phyloP scores from a whole-genome alignment of 805 yeast genomes.

The Lachancea cidri region DNA sequence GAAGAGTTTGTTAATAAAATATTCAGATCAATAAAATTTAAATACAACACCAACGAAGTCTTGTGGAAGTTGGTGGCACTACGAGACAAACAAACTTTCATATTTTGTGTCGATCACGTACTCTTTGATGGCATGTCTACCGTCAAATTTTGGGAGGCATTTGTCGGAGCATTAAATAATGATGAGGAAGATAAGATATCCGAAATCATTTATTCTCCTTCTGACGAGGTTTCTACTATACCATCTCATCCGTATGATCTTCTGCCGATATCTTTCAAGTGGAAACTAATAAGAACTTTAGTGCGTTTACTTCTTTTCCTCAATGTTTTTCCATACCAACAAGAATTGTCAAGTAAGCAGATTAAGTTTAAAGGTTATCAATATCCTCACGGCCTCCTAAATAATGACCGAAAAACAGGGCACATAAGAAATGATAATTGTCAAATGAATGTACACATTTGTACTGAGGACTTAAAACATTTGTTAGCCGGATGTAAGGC shows the following conservation, averaged over 20 bases:
- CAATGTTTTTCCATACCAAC: slow-evolving; percentile 8
- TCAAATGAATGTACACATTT: slow-evolving; percentile 15
- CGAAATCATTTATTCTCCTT: background rate
- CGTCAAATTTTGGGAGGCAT: slow-evolving; percentile 17
- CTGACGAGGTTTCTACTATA: background rate
- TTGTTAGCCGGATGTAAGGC: slow-evolving; percentile 18
- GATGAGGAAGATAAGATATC: background rate
- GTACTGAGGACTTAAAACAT: slow-evolving; percentile 9
- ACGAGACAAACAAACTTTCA: slow-evolving; percentile 12
- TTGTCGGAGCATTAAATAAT: slow-evolving; percentile 13
- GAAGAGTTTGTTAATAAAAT: slow-evolving; percentile 16
- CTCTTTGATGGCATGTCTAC: slow-evolving; percentile 28
- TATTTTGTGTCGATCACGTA: slow-evolving; percentile 23
- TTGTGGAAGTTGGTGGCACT: slow-evolving; percentile 26
- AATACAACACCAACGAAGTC: slow-evolving; percentile 14
- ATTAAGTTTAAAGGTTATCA: slow-evolving; percentile 19
- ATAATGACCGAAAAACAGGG: slow-evolving; percentile 2
- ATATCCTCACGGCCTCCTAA: slow-evolving; percentile 14
- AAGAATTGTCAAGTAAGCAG: slow-evolving; percentile 4
- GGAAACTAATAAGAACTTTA: slow-evolving; percentile 11
- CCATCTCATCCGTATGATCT: slow-evolving; percentile 4
- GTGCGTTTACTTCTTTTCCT: slow-evolving; percentile 5
- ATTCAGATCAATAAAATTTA: slow-evolving; percentile 18
- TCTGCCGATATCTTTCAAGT: slow-evolving; percentile 15
- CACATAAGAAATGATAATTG: slow-evolving; percentile 19